Conservation (phyloP, 1,139 yeast species). For the Yamadazyma conglobata region DNA sequence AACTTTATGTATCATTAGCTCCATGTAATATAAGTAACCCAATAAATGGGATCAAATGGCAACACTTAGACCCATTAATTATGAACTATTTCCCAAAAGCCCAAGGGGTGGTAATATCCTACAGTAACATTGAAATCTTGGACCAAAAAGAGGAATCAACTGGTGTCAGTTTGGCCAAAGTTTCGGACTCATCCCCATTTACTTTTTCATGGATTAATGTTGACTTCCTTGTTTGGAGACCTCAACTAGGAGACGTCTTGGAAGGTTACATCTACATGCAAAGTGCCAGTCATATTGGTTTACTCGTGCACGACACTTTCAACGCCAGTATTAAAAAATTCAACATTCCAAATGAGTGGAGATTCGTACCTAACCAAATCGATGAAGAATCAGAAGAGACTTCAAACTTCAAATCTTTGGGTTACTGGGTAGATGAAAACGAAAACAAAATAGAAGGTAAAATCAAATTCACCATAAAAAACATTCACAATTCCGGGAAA, state of each 20-base stretch:
- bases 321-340: slow-evolving; percentile 88
- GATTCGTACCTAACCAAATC: slow-evolving; percentile 72
- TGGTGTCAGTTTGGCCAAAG: slow-evolving; percentile 48
- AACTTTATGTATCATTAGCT: slow-evolving; percentile 79
- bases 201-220: slow-evolving; percentile 83
- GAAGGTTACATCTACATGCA: slow-evolving; percentile 91
- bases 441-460: slow-evolving; percentile 80
- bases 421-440: slow-evolving; percentile 80
- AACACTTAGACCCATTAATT: slow-evolving; percentile 84
- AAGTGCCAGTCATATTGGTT: slow-evolving; percentile 92
- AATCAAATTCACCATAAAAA: slow-evolving; percentile 66
- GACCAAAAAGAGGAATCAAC: slow-evolving; percentile 29
- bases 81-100: slow-evolving; percentile 76
- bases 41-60: slow-evolving; percentile 72
- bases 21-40: slow-evolving; percentile 72
- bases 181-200: slow-evolving; percentile 82
- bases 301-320: slow-evolving; percentile 86
- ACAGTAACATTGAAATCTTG: slow-evolving; percentile 53
- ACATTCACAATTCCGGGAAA: slow-evolving; percentile 73
- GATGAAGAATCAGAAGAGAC: slow-evolving; percentile 42
- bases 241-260: slow-evolving; percentile 74
- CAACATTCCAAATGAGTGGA: slow-evolving; percentile 81
- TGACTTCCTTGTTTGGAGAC: slow-evolving; percentile 87
- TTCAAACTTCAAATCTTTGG: slow-evolving; percentile 52
- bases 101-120: slow-evolving; percentile 81